Percentiles rank a stretch among this genome's conserved stretches.
phyloP scores from a whole-genome alignment of 768 basidiomycete species.

The Russula foetens region DNA sequence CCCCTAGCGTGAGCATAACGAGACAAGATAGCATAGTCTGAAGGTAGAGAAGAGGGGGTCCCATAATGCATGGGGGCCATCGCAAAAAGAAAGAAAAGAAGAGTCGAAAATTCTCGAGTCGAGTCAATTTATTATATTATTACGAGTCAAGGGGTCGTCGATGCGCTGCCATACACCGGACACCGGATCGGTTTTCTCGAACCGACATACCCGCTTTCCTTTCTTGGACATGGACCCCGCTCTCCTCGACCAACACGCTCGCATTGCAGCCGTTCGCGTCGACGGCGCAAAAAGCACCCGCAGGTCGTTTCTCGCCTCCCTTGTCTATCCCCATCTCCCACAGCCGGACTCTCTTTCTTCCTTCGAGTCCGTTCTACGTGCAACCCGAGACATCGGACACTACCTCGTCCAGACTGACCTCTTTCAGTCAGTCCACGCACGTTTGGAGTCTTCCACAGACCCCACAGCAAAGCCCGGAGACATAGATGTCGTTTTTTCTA shows the following conservation, averaged over 20 bases:
- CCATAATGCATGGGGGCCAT: conserved; percentile 40
- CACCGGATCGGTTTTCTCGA: too few species aligned
- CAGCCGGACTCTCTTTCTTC: conserved; percentile 25
- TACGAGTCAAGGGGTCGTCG: neutral
- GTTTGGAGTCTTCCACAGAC: conserved; percentile 50
- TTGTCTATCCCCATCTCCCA: conserved; percentile 60
- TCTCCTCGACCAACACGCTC: conserved; percentile 48
- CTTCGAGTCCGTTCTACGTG: conserved; percentile 61
- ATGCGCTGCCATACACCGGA: neutral
- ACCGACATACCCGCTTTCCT: neutral
- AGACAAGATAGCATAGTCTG: conserved; percentile 58
- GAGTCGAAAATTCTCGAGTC: too few species aligned
- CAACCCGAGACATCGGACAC: conserved; percentile 57
- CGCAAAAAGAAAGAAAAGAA: conserved; percentile 3
- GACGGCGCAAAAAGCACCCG: conserved; percentile 72
- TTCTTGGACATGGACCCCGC: conserved; percentile 3
- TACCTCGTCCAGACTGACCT: conserved; percentile 68
- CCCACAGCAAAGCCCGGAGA: conserved; percentile 48
- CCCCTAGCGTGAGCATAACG: conserved; percentile 32
- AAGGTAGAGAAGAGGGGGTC: conserved; percentile 50
- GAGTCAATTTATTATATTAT: neutral
- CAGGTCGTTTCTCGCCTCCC: conserved; percentile 67
- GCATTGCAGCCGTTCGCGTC: conserved; percentile 71
- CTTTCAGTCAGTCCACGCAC: conserved; percentile 59
- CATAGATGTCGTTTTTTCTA: conserved; percentile 73